Base-by-base conservation (phyloP, 139 green algal genomes). In the Coelastrella sp. region DNA sequence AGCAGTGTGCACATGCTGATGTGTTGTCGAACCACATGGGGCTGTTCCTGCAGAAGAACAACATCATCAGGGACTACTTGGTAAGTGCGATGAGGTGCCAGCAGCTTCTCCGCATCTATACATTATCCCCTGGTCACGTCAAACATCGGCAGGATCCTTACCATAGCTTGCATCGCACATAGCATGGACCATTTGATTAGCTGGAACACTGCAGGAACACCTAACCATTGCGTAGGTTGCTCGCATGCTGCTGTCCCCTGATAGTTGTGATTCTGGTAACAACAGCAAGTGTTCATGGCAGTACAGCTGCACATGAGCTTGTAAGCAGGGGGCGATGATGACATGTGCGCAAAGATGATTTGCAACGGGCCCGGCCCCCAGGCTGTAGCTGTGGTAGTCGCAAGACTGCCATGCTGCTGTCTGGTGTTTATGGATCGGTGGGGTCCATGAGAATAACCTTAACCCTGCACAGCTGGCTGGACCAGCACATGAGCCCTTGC, bases 1-100 rank as follows among this genome's bases (percentile, higher is more conserved):
- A 13, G n/a, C 60, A 47, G 13, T 87, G 78, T 68, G 88, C 74
- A 0, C 73, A 20, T 0, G 7, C 87, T 56, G 96, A 98, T 22
- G 90, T 91, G 0, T 93, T 99, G 86, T 85, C 96, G 85, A 99
- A 99, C 94, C 93, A 98, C 92, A 99, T 99, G 98, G 98, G 98
- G 3, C 96, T 99, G 17, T 99, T 99, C 91, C 94, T 99, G 92
- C 98, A 99, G 93, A 99, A 99, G 92, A 99, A 97, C 73, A 99
- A 99, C 95, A 99, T 99, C 95, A 99, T 99, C 90, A 92, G 98
- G 2, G 98, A 99, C 94, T 99, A 99, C 90, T 92, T 99, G 91
- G 97, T 98, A 90, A 47, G 94, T 6, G 6, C 23, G 79, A 20
- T n/a, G n/a, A n/a, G n/a, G n/a, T n/a, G n/a, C n/a, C n/a, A n/a